phyloP scores from a whole-genome alignment of 2,329 filamentous ascomycete species.

The Westerdykella sp. region DNA sequence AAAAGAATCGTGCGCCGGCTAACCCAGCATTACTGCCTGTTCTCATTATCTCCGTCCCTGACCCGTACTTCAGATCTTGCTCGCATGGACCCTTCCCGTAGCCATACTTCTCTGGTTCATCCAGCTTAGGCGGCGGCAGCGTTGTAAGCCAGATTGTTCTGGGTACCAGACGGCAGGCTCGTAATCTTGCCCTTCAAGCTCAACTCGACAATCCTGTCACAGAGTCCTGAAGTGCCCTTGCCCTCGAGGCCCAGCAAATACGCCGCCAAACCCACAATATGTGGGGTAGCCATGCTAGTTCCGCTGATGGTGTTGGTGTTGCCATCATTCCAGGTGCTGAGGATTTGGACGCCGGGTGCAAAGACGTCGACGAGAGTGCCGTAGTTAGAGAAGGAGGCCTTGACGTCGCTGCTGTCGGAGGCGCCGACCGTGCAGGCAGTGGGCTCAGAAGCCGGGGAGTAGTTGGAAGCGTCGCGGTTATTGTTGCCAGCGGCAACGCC shows the following conservation, averaged over 20 bases:
- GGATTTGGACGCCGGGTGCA: conserved; percentile 35
- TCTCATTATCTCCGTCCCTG: too few relatives aligned
- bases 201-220: conserved; percentile 42
- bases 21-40: too few relatives aligned
- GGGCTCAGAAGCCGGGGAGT: conserved; percentile 31
- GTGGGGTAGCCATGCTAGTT: conserved; percentile 63
- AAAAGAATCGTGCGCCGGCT: too few relatives aligned
- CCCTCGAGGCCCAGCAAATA: conserved; percentile 55
- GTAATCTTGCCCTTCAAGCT: conserved; percentile 37
- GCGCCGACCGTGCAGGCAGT: conserved; percentile 37
- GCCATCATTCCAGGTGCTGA: conserved; percentile 42
- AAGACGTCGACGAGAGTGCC: conserved; percentile 33
- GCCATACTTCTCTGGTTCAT: too few relatives aligned
- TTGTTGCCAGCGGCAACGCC: conserved; percentile 36
- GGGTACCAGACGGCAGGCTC: conserved; percentile 38
- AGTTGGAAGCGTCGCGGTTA: conserved; percentile 17
- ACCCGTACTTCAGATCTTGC: too few relatives aligned
- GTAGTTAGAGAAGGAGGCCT: conserved; percentile 33
- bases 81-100: too few relatives aligned
- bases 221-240: conserved; percentile 38
- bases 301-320: conserved; percentile 47
- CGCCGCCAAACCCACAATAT: conserved; percentile 61
- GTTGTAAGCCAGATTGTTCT: conserved; percentile 51
- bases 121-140: conserved; percentile 18
- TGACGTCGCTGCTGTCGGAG: conserved; percentile 22